Evolutionary conservation across 257 asterid genomes (phyloP).

Genomic region (Leonotis leonurus): DNA sequence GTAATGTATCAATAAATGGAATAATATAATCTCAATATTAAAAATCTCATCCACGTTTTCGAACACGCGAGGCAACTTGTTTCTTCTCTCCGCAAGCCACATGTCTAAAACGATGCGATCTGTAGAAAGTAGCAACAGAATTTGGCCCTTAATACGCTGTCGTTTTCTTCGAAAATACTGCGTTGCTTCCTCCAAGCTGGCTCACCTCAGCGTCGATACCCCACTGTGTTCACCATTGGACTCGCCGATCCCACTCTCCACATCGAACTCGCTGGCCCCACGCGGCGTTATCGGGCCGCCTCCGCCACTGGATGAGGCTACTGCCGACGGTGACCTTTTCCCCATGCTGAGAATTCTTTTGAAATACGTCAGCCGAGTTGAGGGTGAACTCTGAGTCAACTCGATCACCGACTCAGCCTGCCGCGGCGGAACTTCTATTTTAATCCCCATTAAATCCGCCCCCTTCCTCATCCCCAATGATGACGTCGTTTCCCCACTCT

Average conservation of each 20-base stretch:
- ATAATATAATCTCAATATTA: no score
- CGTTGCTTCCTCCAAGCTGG: conserved; percentile 11
- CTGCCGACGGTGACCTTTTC: conserved; percentile 35
- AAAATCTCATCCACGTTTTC: no score
- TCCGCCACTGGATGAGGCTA: background rate
- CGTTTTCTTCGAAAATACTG: conserved; percentile 26
- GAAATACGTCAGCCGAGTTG: conserved; percentile 44
- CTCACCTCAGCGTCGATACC: conserved; percentile 5
- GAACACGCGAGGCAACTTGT: background rate
- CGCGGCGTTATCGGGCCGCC: conserved; percentile 25
- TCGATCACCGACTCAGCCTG: conserved; percentile 35
- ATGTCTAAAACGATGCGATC: conserved; percentile 14
- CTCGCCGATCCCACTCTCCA: no score
- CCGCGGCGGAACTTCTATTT: conserved; percentile 59
- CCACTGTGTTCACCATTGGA: conserved; percentile 10
- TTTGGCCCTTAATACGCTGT: background rate
- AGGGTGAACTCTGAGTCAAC: conserved; percentile 48
- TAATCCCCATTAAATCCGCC: conserved; percentile 33
- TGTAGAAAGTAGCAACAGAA: background rate
- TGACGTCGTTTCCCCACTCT: conserved; percentile 16
- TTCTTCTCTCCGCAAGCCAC: conserved; percentile 15
- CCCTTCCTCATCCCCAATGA: conserved; percentile 43
- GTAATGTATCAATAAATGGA: no score
- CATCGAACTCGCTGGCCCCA: conserved; percentile 29
- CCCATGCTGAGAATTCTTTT: conserved; percentile 60